phyloP scores from a whole-genome alignment of 2,329 filamentous ascomycete species.

The Xylaria sp. region DNA sequence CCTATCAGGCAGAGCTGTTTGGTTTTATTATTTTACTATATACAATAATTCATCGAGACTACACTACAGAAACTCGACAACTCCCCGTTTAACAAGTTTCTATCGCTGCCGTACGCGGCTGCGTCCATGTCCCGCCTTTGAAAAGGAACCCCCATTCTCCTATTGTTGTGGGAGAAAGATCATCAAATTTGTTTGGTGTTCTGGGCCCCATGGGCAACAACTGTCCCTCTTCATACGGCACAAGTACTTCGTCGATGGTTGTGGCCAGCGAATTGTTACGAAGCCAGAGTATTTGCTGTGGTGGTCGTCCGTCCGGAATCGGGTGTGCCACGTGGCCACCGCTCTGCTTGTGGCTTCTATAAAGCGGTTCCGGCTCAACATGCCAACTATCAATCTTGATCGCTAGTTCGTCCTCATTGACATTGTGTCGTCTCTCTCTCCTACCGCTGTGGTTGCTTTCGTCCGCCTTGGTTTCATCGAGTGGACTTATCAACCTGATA shows the following conservation, averaged over 20 bases:
- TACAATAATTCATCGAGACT: slow-evolving; percentile 7
- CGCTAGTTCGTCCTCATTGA: slow-evolving; percentile 15
- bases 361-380: slow-evolving; percentile 28
- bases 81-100: slow-evolving; percentile 42
- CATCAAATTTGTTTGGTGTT: slow-evolving; percentile 56
- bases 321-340: slow-evolving; percentile 31
- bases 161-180: slow-evolving; percentile 57
- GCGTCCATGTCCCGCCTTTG: slow-evolving; percentile 41
- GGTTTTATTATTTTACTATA: not conserved
- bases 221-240: slow-evolving; percentile 16
- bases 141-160: slow-evolving; percentile 60
- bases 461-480: not conserved
- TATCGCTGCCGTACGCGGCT: slow-evolving; percentile 44
- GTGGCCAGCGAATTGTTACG: slow-evolving; percentile 13
- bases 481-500: not conserved
- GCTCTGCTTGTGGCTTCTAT: slow-evolving; percentile 33
- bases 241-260: slow-evolving; percentile 39
- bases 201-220: slow-evolving; percentile 39
- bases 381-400: slow-evolving; percentile 20
- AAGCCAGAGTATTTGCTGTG: slow-evolving; percentile 20
- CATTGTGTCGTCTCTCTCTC: not conserved
- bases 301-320: slow-evolving; percentile 18
- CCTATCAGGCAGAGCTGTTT: slow-evolving; percentile 3
- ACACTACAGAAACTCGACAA: not conserved
- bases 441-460: not conserved